Percentiles rank a stretch among this genome's conserved stretches.
Evolutionary conservation across 306 rosid genomes (phyloP).

Genomic region (Fagus sylvatica): DNA sequence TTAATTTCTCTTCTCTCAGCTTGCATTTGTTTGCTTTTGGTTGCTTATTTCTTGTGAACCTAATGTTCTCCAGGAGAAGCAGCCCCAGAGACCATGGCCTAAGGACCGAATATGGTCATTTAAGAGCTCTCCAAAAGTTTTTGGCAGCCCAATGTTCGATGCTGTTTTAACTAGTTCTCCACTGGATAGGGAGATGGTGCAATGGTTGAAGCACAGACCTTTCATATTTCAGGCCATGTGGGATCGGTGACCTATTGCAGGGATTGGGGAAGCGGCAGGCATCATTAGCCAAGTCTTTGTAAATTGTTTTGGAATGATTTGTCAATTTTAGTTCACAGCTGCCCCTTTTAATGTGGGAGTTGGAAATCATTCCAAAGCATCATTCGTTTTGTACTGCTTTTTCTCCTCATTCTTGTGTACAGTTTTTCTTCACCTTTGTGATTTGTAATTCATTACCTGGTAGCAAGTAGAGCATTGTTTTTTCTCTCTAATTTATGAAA

Average conservation of each 20-base stretch:
- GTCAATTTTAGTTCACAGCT: constrained; percentile 38
- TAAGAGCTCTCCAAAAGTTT: constrained; percentile 59
- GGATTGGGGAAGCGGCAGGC: constrained; percentile 39
- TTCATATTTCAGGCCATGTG: constrained; percentile 76
- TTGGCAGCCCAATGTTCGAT: constrained; percentile 97
- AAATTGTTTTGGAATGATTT: constrained; percentile 50
- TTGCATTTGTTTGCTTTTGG: background rate
- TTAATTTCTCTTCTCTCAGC: background rate
- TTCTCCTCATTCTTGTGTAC: constrained; percentile 72
- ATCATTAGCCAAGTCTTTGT: constrained; percentile 30
- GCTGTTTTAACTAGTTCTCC: constrained; percentile 56
- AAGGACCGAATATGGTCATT: constrained; percentile 93
- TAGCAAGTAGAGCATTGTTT: constrained; percentile 52
- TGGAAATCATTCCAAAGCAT: constrained; percentile 51
- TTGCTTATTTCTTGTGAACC: constrained; percentile 2
- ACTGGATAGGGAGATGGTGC: constrained; percentile 89
- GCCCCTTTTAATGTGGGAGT: constrained; percentile 61
- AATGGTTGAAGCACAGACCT: constrained; percentile 90
- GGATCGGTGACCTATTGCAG: constrained; percentile 71
- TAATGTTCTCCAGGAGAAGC: constrained; percentile 71
- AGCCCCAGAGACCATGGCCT: constrained; percentile 90
- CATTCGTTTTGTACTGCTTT: constrained; percentile 39
- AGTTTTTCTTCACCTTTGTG: constrained; percentile 55
- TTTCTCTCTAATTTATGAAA: constrained; percentile 39
- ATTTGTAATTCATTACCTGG: constrained; percentile 62